Evolutionary conservation across 495 filamentous ascomycete genomes (phyloP).

Genomic region (Xylaria curta): DNA sequence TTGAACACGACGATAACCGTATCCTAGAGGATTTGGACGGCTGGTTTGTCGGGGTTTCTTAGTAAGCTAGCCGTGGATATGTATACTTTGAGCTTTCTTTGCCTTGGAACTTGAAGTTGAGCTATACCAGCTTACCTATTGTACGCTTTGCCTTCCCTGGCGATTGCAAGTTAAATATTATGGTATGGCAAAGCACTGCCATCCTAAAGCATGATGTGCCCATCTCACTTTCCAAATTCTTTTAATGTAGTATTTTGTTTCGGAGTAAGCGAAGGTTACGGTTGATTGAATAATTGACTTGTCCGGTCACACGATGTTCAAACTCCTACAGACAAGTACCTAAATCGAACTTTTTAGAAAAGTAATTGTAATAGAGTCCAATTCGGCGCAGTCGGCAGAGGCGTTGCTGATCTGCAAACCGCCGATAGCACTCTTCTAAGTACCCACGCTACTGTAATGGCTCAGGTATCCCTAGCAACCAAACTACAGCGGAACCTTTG

Average conservation of each 20-base stretch:
- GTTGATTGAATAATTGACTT: neutral
- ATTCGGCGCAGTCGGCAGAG: neutral
- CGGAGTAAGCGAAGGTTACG: neutral
- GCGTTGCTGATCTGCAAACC: neutral
- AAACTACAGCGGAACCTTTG: neutral
- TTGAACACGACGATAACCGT: slow-evolving; percentile 29
- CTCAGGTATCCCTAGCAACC: slow-evolving; percentile 22
- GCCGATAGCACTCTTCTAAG: neutral
- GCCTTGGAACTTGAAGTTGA: neutral
- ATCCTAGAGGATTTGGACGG: neutral
- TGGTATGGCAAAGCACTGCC: neutral
- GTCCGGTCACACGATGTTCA: neutral
- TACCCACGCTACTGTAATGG: slow-evolving; percentile 3
- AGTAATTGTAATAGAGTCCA: neutral
- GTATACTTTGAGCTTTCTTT: neutral
- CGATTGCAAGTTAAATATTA: neutral
- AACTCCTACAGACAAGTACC: neutral
- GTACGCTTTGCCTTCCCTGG: neutral
- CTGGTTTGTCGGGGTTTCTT: neutral
- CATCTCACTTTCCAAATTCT: neutral
- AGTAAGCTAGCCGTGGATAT: neutral
- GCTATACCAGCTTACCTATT: neutral
- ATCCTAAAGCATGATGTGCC: neutral
- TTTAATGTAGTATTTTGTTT: neutral
- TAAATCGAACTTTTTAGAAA: neutral